Conservation (phyloP, 371 early-diverging fungal genomes). For the Mucor saturninus region DNA sequence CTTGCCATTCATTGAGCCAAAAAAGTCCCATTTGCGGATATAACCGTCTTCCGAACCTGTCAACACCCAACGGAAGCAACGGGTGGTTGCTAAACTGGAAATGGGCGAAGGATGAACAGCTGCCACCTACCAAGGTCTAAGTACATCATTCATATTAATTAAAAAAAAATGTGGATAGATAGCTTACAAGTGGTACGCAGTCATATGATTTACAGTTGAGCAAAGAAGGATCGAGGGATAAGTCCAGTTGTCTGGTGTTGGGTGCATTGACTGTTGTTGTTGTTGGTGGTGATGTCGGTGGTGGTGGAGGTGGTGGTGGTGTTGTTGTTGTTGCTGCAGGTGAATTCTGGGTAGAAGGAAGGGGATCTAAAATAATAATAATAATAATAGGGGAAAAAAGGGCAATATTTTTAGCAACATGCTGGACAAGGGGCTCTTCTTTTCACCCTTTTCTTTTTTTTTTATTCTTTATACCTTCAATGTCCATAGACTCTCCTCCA, state of each 20-base stretch:
- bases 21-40: conserved; percentile 93
- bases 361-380: conserved; percentile 3
- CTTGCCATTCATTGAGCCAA: conserved; percentile 86
- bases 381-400: not conserved
- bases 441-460: too few relatives aligned
- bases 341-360: conserved; percentile 21
- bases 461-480: conserved; percentile 33
- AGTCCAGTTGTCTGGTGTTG: conserved; percentile 38
- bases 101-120: conserved; percentile 80
- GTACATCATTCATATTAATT: not conserved
- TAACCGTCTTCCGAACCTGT: conserved; percentile 94
- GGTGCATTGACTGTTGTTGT: conserved; percentile 15
- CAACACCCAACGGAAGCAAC: conserved; percentile 89
- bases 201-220: conserved; percentile 58
- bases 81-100: conserved; percentile 76
- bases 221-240: conserved; percentile 42
- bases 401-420: not conserved
- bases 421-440: not conserved
- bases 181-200: conserved; percentile 58
- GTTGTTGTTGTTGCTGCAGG: conserved; percentile 20
- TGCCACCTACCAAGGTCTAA: conserved; percentile 52
- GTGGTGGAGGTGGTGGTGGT: conserved; percentile 7
- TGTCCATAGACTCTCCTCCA: conserved; percentile 37
- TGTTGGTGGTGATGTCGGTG: conserved; percentile 18
- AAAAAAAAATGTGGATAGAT: not conserved